Base-by-base conservation (phyloP, 2,329 filamentous ascomycete genomes). In the Sphaerulina populicola region DNA sequence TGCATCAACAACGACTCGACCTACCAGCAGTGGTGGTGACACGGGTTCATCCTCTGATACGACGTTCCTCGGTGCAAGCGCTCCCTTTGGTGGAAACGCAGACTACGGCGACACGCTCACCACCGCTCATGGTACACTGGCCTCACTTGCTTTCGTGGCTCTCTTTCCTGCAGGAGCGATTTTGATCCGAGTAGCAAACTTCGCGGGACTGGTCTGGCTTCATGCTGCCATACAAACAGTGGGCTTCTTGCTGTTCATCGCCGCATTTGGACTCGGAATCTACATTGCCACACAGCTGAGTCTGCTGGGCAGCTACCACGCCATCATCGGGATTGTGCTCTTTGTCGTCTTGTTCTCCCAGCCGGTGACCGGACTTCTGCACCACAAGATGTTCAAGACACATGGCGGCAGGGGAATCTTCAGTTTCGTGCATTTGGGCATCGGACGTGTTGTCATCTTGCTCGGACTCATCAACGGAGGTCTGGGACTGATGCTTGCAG, bases 391-490 rank as follows among this genome's bases (percentile, higher is more conserved):
- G 30, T 81, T 74, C 67, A 55, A 73, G 47, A 74, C 72, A 56
- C 69, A 70, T n/a, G 69, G 70, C 5, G 62, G 62, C 9, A 72
- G 74, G 30, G 74, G 72, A 1, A 57, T 69, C 4, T 75, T 72
- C 64, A 75, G 74, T 0, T 69, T 73, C 51, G 63, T 64, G 6
- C 64, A 66, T 52, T 44, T 64, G 43, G 57, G 56, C 31, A 47
- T 64, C 18, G 64, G 64, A n/a, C 58, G 64, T 11, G 53, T 60
- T 35, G 68, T 74, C 15, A 71, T 81, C 11, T 66, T 72, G 0
- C 64, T 80, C 0, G 78, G 75, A 2, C 74, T 79, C 41, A 69
- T 80, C 61, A 80, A 80, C 57, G 78, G 75, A 15, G 77, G 77
- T 0, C 63, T 80, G 1, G 78, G 78, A 0, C 70, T 80, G 37